Evolutionary conservation across 1,284 basidiomycete genomes (phyloP).

Genomic region (Mycena sp.): DNA sequence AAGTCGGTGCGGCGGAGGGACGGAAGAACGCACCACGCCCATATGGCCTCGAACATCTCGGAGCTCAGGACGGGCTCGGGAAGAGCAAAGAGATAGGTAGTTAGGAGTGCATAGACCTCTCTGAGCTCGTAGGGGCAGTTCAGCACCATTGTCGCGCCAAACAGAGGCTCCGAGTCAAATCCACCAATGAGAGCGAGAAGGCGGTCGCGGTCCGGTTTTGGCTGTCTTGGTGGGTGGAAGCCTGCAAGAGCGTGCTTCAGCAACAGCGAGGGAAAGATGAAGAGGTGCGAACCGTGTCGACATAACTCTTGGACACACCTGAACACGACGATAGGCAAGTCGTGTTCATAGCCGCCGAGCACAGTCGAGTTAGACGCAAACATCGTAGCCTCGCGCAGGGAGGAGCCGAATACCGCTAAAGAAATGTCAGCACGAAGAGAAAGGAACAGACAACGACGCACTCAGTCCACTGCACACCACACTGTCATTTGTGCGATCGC

Average conservation of each 20-base stretch:
- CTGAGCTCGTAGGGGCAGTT: conserved; percentile 51
- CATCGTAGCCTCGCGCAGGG: conserved; percentile 56
- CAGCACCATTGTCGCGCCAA: conserved; percentile 40
- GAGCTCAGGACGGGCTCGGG: conserved; percentile 62
- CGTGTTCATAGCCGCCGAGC: conserved; percentile 62
- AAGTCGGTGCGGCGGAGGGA: conserved; percentile 43
- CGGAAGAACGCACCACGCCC: conserved; percentile 63
- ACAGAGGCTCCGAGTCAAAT: conserved; percentile 46
- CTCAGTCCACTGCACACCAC: conserved; percentile 29
- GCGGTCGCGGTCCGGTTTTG: conserved; percentile 47
- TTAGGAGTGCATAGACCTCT: conserved; percentile 70
- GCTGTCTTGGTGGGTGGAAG: conserved; percentile 12
- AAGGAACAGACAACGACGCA: conserved; percentile 7
- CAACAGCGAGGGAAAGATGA: neutral
- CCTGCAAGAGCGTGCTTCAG: conserved; percentile 20
- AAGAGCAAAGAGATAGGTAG: conserved; percentile 66
- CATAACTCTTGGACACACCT: conserved; percentile 71
- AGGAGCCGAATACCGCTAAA: conserved; percentile 60
- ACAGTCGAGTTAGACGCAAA: conserved; percentile 59
- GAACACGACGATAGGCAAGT: conserved; percentile 66
- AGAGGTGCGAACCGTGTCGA: conserved; percentile 55
- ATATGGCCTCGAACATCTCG: conserved; percentile 57
- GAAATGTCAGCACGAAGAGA: conserved; percentile 7
- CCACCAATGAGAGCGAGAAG: conserved; percentile 48
- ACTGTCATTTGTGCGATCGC: conserved; percentile 25